A percentile compares a stretch with the other conserved stretches of the same genome.
Evolutionary conservation across 441 rosid species (phyloP).

Genomic region (Francoa sonchifolia): DNA sequence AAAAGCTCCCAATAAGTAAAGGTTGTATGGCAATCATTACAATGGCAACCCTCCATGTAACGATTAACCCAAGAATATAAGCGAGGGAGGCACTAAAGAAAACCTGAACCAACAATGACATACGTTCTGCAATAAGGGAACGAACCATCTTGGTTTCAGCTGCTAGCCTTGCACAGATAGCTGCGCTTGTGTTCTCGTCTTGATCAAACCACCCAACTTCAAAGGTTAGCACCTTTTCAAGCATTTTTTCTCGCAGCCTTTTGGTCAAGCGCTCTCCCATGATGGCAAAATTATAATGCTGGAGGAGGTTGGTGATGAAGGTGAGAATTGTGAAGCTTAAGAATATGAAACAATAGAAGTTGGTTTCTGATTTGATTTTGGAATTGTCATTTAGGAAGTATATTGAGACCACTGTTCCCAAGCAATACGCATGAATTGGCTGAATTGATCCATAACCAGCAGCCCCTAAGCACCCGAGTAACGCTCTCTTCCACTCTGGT

Average conservation of each 20-base stretch:
- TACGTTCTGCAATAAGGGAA: conserved; percentile 26
- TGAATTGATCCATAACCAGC: conserved; percentile 22
- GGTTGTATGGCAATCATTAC: conserved; percentile 27
- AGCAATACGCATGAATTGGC: conserved; percentile 25
- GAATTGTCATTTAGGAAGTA: conserved; percentile 24
- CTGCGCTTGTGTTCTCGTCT: conserved; percentile 32
- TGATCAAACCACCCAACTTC: conserved; percentile 32
- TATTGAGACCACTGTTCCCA: conserved; percentile 25
- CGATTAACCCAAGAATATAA: conserved; percentile 14
- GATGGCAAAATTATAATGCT: conserved; percentile 30
- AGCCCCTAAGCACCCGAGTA: conserved; percentile 28
- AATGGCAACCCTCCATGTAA: conserved; percentile 24
- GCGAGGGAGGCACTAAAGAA: conserved; percentile 19
- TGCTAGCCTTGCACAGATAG: conserved; percentile 22
- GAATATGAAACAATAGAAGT: conserved; percentile 23
- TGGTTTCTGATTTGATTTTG: conserved; percentile 20
- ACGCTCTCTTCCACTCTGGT: conserved; percentile 25
- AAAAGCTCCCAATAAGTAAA: conserved; percentile 19
- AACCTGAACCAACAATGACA: conserved; percentile 19
- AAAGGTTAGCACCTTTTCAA: conserved; percentile 23
- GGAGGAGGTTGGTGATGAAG: conserved; percentile 22
- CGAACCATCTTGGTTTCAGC: conserved; percentile 22
- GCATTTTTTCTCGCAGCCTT: conserved; percentile 24
- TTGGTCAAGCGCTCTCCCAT: conserved; percentile 27
- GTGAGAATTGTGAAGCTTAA: conserved; percentile 17